A percentile compares a stretch with the other conserved stretches of the same genome.
Conservation (phyloP, 2,329 filamentous ascomycete species). For the Teratosphaeria epicoccoides region DNA sequence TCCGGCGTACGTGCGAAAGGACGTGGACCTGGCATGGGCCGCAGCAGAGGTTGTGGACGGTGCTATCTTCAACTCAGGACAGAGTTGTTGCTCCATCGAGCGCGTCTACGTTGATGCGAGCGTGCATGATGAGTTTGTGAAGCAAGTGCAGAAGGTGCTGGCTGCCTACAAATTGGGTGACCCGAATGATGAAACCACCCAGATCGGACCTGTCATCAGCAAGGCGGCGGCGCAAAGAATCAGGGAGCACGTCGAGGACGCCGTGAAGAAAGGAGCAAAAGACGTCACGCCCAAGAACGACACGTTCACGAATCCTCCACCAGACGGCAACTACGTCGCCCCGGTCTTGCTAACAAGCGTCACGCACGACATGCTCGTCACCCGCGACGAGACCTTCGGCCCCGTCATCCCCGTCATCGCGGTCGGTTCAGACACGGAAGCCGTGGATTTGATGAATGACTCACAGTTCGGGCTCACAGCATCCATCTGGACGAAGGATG, state of each 20-base stretch:
- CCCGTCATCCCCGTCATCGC: constrained; percentile 86
- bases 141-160: constrained; percentile 68
- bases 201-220: constrained; percentile 82
- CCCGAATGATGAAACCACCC: constrained; percentile 65
- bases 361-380: constrained; percentile 73
- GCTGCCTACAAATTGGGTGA: constrained; percentile 75
- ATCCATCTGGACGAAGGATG: constrained; percentile 95
- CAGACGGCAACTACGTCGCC: constrained; percentile 79
- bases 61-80: constrained; percentile 95
- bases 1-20: constrained; percentile 74
- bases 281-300: constrained; percentile 75
- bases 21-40: constrained; percentile 83
- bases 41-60: constrained; percentile 93
- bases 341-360: constrained; percentile 74
- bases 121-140: constrained; percentile 73
- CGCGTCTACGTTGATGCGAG: constrained; percentile 80
- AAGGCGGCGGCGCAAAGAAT: constrained; percentile 67
- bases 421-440: constrained; percentile 70
- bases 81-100: constrained; percentile 91
- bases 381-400: constrained; percentile 92
- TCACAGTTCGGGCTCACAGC: constrained; percentile 89
- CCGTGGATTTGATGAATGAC: constrained; percentile 81
- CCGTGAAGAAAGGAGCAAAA: constrained; percentile 69
- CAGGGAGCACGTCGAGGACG: constrained; percentile 69
- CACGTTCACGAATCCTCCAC: constrained; percentile 60